phyloP scores from a whole-genome alignment of 169 alveolate species.

The Plasmodium relictum region DNA sequence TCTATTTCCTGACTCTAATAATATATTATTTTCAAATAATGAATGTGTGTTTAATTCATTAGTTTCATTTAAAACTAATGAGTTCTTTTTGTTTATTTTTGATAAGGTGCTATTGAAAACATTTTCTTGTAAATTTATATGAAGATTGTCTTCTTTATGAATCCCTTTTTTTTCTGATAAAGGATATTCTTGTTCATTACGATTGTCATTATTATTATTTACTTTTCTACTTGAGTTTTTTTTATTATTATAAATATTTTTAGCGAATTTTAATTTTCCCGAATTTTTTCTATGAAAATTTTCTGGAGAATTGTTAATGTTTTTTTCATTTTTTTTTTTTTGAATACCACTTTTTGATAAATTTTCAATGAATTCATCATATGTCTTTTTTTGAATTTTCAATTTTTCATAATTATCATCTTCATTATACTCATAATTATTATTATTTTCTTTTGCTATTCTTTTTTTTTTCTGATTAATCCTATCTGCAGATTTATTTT shows the following conservation, averaged over 20 bases:
- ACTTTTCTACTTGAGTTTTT: not conserved
- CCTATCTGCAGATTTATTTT: slow-evolving; percentile 13
- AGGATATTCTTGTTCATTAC: not conserved
- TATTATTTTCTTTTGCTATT: slow-evolving; percentile 4
- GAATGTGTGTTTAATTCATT: not conserved
- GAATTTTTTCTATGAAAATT: not conserved
- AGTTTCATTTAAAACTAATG: not conserved
- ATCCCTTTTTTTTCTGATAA: not conserved
- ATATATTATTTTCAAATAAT: not conserved
- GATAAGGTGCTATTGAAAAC: not conserved
- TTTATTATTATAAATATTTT: not conserved
- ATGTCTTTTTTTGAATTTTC: not conserved
- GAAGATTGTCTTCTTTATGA: not conserved
- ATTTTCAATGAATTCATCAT: not conserved
- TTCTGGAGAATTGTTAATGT: slow-evolving; percentile 2
- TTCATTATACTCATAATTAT: not conserved
- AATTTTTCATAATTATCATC: not conserved
- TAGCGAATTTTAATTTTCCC: not conserved
- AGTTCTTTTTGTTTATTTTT: not conserved
- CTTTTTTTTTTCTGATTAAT: slow-evolving; percentile 6
- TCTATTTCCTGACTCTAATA: not conserved
- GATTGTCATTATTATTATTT: not conserved
- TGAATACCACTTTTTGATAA: not conserved
- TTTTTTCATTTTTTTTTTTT: slow-evolving; percentile 14
- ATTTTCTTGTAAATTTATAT: not conserved